These are phyloP conservation scores for Cenchrus fungigraminus DNA, from an alignment of 176 grass and related monocot species.

Conservation along the genomic window DNA sequence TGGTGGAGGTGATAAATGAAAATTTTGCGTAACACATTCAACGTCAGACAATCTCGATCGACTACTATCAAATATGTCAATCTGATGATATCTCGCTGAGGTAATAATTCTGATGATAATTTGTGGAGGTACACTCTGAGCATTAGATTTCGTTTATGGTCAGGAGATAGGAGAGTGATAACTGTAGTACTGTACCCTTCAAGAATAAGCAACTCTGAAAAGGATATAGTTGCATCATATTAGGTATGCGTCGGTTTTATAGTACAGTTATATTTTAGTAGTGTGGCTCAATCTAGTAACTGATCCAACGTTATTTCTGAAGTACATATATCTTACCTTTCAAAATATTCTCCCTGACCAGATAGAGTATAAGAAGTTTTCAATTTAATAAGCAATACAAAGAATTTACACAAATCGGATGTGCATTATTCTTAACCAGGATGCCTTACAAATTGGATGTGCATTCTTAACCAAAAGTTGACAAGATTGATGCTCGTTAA, in stretches of 20 bases:
- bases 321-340: background rate
- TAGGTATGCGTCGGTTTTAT: background rate
- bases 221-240: background rate
- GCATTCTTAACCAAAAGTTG: background rate
- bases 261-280: background rate
- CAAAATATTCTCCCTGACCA: no score
- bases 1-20: background rate
- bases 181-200: background rate
- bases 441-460: background rate
- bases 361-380: background rate
- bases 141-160: background rate
- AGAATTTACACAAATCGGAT: background rate
- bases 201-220: background rate
- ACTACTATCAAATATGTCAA: background rate
- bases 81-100: background rate
- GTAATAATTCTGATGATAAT: background rate
- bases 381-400: background rate
- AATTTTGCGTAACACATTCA: background rate
- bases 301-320: background rate
- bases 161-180: background rate
- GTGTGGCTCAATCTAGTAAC: background rate
- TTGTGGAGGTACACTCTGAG: background rate
- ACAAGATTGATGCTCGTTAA: background rate
- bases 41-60: background rate
- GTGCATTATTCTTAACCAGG: background rate